Evolutionary conservation across 1,139 yeast species (phyloP), one percentile per base, ranked within the genome.

Genomic region (Geotrichum carabidarum): DNA sequence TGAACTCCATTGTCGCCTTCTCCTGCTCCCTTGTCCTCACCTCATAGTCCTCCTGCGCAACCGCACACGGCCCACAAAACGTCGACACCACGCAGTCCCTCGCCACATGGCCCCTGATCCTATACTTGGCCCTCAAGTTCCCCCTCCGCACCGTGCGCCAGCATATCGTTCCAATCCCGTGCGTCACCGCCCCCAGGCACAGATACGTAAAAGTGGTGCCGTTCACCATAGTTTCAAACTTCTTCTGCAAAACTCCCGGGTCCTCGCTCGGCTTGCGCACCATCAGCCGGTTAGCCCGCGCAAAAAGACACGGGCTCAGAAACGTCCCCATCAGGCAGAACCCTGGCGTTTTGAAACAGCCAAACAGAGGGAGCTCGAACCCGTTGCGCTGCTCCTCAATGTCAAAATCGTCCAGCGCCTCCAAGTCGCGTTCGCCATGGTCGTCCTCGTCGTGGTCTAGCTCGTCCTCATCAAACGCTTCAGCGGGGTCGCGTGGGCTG

Each of bases 41-140:
- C 34, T 51, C 54, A 14, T 38, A 32, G 40, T 42, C 38, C 32
- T 51, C 54, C 34, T 51, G 54, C 12, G 54, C 54, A 12, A 51
- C 27, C 15, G 51, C 41, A 35, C 54, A 51, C n/a, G 54, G 54
- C 11, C 31, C 38, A 30, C 54, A 51, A 18, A 22, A 40, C 4
- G 14, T 8, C n/a, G 48, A 32, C 14, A 32, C 38, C 14, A 27
- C 30, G 17, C 40, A 11, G 22, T 51, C 54, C 38, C 36, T 41
- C 14, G 7, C 18, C 14, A 41, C 18, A 22, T 46, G 47, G 8
- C 54, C 54, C 41, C 47, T 31, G 30, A 51, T 46, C 22, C 31
- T 12, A 37, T 51, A 51, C 48, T 34, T 46, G 27, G 31, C 14
- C 37, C 54, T 37, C 30, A 51, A 18, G 15, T 31, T 17, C 7